Evolutionary conservation across 306 rosid species (phyloP), one percentile per base, ranked within the genome.

Genomic region (Castanea crenata): DNA sequence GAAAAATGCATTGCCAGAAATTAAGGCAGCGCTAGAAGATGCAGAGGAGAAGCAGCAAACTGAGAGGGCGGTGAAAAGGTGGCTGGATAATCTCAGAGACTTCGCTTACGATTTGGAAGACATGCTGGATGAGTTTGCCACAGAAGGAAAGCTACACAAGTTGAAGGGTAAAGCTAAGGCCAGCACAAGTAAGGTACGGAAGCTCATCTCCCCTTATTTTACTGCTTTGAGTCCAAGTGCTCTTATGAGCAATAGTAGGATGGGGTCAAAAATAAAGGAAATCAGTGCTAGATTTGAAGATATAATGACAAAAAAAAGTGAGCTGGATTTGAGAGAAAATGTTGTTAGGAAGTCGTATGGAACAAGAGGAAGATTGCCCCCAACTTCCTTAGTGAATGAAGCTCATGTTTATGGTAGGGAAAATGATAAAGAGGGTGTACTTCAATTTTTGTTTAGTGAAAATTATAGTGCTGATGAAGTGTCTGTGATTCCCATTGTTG

Each of bases 61-160:
- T 0, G 9, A 29, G 4, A 0, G 13, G 19, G 32, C 11, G 0
- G 64, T 85, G 32, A 35, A 70, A 11, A 5, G 6, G 5, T 81
- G 85, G 85, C 69, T 81, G 18, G 23, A 63, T 1, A 55, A 65
- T 13, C 88, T 85, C 4, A 19, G 9, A 55, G 72, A 78, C 79
- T 79, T 76, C 49, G 68, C 80, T 23, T 38, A 57, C 20, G 57
- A 73, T 4, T 16, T 81, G 4, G 85, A 77, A 1, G 82, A 84
- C 35, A 12, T 74, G 5, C 71, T 86, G 6, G 81, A 83, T 20
- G 78, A 75, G 32, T 56, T 55, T 49, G 69, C 63, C 3, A 61
- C 19, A 0, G 31, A 85, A 61, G 77, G 38, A 11, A n/a, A 56
- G 6, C 68, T 18, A 0, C 52, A 44, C 13, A 10, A 64, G 14